Conservation (phyloP, 2,329 filamentous ascomycete genomes). For the Elsinoe fawcettii region DNA sequence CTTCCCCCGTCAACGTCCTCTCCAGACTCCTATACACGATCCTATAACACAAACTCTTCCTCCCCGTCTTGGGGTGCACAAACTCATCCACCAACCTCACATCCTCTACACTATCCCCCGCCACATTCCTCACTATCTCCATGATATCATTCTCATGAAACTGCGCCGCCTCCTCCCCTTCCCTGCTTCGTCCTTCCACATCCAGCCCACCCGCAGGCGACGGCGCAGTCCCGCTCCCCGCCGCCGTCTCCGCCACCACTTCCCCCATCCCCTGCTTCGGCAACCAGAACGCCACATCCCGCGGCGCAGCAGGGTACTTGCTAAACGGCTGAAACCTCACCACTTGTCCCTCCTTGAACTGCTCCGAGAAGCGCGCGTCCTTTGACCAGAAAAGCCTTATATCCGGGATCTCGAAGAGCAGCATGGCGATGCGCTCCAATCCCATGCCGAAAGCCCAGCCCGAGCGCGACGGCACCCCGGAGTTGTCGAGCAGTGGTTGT, state of each 20-base stretch:
- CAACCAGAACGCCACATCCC: slow-evolving; percentile 94
- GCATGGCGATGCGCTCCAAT: slow-evolving; percentile 92
- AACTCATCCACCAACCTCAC: slow-evolving; percentile 81
- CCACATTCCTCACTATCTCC: slow-evolving; percentile 81
- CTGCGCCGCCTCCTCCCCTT: slow-evolving; percentile 17
- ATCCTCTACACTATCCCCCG: slow-evolving; percentile 79
- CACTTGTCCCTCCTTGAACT: slow-evolving; percentile 56
- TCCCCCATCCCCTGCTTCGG: slow-evolving; percentile 21
- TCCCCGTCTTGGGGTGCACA: slow-evolving; percentile 73
- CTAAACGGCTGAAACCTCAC: slow-evolving; percentile 77
- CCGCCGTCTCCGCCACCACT: slow-evolving; percentile 24
- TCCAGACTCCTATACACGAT: slow-evolving; percentile 92
- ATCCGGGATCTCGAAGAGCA: slow-evolving; percentile 91
- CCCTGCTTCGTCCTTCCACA: slow-evolving; percentile 17
- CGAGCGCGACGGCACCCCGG: slow-evolving; percentile 64
- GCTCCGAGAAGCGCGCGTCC: slow-evolving; percentile 75
- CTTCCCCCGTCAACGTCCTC: slow-evolving; percentile 75
- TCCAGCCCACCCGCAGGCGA: slow-evolving; percentile 30
- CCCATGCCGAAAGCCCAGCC: slow-evolving; percentile 97
- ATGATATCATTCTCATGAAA: slow-evolving; percentile 97
- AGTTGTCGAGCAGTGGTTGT: slow-evolving; percentile 71
- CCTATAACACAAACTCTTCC: slow-evolving; percentile 81
- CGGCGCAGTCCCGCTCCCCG: slow-evolving; percentile 27
- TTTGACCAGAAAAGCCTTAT: slow-evolving; percentile 94
- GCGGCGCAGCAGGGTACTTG: slow-evolving; percentile 79